Percentiles rank a stretch among this genome's conserved stretches.
Evolutionary conservation across 2,329 filamentous ascomycete species (phyloP).

Genomic region (Cadophora malorum): DNA sequence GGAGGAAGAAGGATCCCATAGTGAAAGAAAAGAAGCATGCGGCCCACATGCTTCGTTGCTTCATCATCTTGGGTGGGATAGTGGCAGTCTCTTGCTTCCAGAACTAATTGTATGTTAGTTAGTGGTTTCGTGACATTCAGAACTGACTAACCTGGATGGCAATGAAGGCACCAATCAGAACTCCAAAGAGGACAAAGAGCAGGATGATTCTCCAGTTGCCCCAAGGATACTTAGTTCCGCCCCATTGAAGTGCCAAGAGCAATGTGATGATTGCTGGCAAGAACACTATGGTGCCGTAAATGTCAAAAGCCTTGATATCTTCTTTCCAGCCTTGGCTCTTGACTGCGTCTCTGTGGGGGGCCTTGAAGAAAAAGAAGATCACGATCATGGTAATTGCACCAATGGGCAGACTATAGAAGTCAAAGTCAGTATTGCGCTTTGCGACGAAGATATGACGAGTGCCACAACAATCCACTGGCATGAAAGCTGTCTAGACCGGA

Average conservation of each 20-base stretch:
- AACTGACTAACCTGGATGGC: conserved; percentile 41
- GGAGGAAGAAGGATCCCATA: conserved; percentile 47
- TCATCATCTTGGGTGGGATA: conserved; percentile 49
- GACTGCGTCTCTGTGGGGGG: conserved; percentile 46
- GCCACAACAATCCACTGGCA: too few relatives aligned
- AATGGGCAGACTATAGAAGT: conserved; percentile 34
- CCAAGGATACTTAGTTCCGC: conserved; percentile 49
- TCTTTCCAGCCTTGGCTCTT: conserved; percentile 48
- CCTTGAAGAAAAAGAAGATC: conserved; percentile 51
- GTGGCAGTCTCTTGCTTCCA: conserved; percentile 50
- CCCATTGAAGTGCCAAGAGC: conserved; percentile 51
- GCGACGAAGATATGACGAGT: too few relatives aligned
- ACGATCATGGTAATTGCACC: conserved; percentile 49
- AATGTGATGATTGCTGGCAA: conserved; percentile 48
- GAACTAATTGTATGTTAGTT: conserved; percentile 28
- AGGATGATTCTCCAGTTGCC: conserved; percentile 44
- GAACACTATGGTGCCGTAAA: conserved; percentile 46
- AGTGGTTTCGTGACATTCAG: too few relatives aligned
- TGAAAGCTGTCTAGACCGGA: too few relatives aligned
- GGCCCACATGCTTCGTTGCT: conserved; percentile 46
- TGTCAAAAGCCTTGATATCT: conserved; percentile 45
- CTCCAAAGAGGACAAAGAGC: conserved; percentile 45
- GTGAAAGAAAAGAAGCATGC: conserved; percentile 46
- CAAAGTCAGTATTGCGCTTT: too few relatives aligned
- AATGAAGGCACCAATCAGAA: conserved; percentile 43